A percentile compares a stretch with the other conserved stretches of the same genome.
Conservation (phyloP, 495 filamentous ascomycete genomes). For the Staphylotrichum longicolle region DNA sequence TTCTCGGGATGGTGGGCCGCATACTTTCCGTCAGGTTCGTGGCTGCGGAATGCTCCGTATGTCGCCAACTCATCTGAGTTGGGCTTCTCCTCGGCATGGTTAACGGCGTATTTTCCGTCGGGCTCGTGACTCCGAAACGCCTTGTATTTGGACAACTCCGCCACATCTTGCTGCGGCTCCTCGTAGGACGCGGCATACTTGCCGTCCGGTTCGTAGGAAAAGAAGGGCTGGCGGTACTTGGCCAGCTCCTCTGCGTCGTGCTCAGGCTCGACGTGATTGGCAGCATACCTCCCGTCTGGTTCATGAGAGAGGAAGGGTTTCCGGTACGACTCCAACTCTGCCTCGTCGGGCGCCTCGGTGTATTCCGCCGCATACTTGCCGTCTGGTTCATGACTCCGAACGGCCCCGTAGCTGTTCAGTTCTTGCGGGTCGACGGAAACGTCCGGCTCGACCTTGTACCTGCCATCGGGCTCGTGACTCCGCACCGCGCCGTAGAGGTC, state of each 20-base stretch:
- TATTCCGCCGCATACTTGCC: slow-evolving; percentile 21
- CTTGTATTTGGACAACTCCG: slow-evolving; percentile 7
- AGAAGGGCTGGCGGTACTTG: slow-evolving; percentile 26
- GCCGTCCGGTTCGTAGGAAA: slow-evolving; percentile 35
- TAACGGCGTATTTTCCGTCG: slow-evolving; percentile 10
- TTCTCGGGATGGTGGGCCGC: not conserved
- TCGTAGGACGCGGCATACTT: slow-evolving; percentile 24
- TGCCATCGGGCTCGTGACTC: slow-evolving; percentile 29
- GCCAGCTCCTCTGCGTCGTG: slow-evolving; percentile 14
- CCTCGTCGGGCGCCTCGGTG: slow-evolving; percentile 9
- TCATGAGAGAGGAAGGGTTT: slow-evolving; percentile 38
- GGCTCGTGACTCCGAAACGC: slow-evolving; percentile 18
- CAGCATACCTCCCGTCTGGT: slow-evolving; percentile 34
- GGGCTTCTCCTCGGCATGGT: not conserved
- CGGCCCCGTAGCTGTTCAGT: slow-evolving; percentile 18
- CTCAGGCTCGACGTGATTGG: slow-evolving; percentile 14
- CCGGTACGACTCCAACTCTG: slow-evolving; percentile 33
- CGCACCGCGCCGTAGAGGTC: slow-evolving; percentile 15
- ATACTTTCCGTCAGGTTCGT: slow-evolving; percentile 27
- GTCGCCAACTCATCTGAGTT: slow-evolving; percentile 10
- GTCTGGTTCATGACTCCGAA: slow-evolving; percentile 23
- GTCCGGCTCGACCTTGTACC: slow-evolving; percentile 19
- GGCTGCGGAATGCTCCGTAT: slow-evolving; percentile 16
- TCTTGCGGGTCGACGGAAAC: not conserved
- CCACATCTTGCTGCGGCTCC: slow-evolving; percentile 4